Base-by-base conservation (phyloP, 495 filamentous ascomycete species). In the Bathelium albidoporum region DNA sequence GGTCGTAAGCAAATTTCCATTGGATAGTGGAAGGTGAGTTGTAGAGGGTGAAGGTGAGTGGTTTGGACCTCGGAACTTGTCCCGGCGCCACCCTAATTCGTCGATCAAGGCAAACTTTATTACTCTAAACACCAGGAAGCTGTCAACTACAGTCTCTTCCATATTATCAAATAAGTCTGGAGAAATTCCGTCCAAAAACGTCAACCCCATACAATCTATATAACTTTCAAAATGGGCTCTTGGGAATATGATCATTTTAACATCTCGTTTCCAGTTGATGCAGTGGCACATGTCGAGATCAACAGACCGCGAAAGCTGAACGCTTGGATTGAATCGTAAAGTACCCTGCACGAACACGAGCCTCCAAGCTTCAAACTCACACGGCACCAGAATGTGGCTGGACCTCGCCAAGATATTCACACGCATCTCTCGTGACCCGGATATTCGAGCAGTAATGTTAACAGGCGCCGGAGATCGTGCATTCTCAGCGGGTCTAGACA, bases 221-320 rank as follows among this genome's bases (percentile, higher is more conserved):
- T 5, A 39, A 28, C 12, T n/a, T 29, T 11, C 22, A 55, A 55
- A 9, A 55, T 55, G 49, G 29, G 22, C 9, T 26, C 20, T 9
- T 55, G 49, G 49, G 16, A n/a, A 11, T 74, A 73, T 66, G 68
- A 88, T 64, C 79, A 93, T 80, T 97, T 94, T 82, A 84, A 84
- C 62, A 78, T 97, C 65, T 81, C 82, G 24, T 87, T 87, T 62
- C 90, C 91, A 0, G 67, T 73, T 16, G 78, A 86, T 62, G 84
- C 85, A 76, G 89, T 97, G 43, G 90, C 89, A 11, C 90, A 95
- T 73, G 91, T 98, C 59, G 88, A 97, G 73, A 96, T 95, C 78
- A 92, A 95, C 79, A 85, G 94, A 9, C 85, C 93, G 1, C 74
- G 84, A 59, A 97, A 96, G 77, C 78, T 96, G 72, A 98, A 98